phyloP scores from a whole-genome alignment of 352 stramenopile species.

The Pythium rishiriense region DNA sequence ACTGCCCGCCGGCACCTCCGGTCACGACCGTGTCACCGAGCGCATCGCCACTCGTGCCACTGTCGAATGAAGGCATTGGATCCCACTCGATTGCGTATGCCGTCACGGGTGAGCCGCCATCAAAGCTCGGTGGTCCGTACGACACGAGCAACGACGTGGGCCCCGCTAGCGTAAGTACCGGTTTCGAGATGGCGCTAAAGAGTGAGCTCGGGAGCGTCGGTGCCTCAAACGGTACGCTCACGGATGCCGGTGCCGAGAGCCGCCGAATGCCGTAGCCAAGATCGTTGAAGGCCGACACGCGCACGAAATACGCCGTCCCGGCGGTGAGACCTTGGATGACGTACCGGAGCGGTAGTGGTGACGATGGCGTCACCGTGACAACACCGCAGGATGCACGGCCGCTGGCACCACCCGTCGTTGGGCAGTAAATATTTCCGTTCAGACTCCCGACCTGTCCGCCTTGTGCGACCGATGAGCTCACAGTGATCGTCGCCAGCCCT shows the following conservation, averaged over 20 bases:
- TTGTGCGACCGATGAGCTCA: conserved; percentile 31
- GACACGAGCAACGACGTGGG: conserved; percentile 73
- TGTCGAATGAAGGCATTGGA: conserved; percentile 71
- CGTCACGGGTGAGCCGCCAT: conserved; percentile 86
- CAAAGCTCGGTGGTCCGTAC: conserved; percentile 80
- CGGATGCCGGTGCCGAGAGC: conserved; percentile 51
- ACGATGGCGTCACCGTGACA: conserved; percentile 24
- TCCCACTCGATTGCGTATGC: conserved; percentile 93
- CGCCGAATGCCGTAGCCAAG: conserved; percentile 64
- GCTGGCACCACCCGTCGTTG: conserved; percentile 31
- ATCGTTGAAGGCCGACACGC: conserved; percentile 67
- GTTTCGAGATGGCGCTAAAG: conserved; percentile 55
- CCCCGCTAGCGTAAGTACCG: conserved; percentile 68
- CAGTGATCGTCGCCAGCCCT: conserved; percentile 37
- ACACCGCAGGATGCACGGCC: conserved; percentile 43
- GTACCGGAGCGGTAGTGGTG: conserved; percentile 44
- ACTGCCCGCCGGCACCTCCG: conserved; percentile 30
- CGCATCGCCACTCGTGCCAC: conserved; percentile 50
- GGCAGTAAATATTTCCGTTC: conserved; percentile 51
- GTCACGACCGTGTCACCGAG: conserved; percentile 41
- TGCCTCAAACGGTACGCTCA: conserved; percentile 64
- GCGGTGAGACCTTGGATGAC: conserved; percentile 57
- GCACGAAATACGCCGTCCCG: conserved; percentile 64
- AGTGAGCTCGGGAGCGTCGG: conserved; percentile 55
- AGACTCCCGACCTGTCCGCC: conserved; percentile 42